phyloP scores from a whole-genome alignment of 768 basidiomycete genomes.

The Amanita thiersii region DNA sequence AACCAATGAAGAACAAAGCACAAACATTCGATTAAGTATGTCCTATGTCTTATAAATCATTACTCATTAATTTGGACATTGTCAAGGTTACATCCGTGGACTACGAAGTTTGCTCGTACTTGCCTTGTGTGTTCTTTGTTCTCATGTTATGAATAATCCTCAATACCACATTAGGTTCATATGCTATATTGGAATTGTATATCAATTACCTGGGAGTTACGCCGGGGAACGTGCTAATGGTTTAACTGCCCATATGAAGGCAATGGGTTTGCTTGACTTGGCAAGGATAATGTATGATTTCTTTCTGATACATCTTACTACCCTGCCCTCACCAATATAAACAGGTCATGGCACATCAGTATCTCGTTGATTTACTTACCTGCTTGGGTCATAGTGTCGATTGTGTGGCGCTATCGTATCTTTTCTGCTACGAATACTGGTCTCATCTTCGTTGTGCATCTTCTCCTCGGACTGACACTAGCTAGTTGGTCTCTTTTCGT shows the following conservation, averaged over 20 bases:
- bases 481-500: slow-evolving; percentile 70
- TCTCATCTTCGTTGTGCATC: slow-evolving; percentile 53
- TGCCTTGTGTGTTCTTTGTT: slow-evolving; percentile 41
- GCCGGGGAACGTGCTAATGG: slow-evolving; percentile 55
- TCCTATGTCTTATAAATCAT: slow-evolving; percentile 7
- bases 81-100: slow-evolving; percentile 52
- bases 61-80: slow-evolving; percentile 6
- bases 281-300: slow-evolving; percentile 51
- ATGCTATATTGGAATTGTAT: slow-evolving; percentile 64
- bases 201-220: slow-evolving; percentile 70
- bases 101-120: slow-evolving; percentile 55
- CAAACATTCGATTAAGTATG: slow-evolving; percentile 48
- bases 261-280: slow-evolving; percentile 70
- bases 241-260: slow-evolving; percentile 67
- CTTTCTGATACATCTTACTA: background rate
- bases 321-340: slow-evolving; percentile 19
- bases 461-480: slow-evolving; percentile 59
- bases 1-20: slow-evolving; percentile 57
- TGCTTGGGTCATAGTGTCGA: slow-evolving; percentile 61
- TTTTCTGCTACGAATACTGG: slow-evolving; percentile 53
- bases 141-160: background rate
- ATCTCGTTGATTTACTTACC: slow-evolving; percentile 64
- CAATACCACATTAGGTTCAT: slow-evolving; percentile 40
- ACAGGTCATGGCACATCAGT: slow-evolving; percentile 60
- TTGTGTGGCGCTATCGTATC: slow-evolving; percentile 62